A percentile compares a stretch with the other conserved stretches of the same genome.
phyloP scores from a whole-genome alignment of 495 filamentous ascomycete species.

The Trichoderma asperelloides region DNA sequence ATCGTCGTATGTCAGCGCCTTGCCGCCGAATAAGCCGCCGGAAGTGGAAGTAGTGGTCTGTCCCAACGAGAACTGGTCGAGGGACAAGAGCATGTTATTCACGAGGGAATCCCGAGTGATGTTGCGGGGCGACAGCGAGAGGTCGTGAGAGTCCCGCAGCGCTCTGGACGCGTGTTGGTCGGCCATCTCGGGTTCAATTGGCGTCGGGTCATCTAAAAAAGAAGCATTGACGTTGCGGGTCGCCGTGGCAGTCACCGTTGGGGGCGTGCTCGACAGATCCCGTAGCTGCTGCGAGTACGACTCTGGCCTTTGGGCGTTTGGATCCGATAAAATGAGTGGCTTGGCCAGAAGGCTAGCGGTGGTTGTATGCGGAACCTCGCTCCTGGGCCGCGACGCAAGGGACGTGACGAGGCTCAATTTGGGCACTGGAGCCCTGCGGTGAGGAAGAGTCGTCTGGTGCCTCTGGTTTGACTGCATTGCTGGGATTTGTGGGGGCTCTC shows the following conservation, averaged over 20 bases:
- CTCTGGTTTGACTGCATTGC: background rate
- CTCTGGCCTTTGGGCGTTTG: slow-evolving; percentile 5
- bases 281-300: background rate
- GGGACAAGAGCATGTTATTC: slow-evolving; percentile 83
- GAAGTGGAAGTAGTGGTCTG: slow-evolving; percentile 28
- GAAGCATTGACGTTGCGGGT: slow-evolving; percentile 8
- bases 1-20: slow-evolving; percentile 13
- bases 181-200: slow-evolving; percentile 9
- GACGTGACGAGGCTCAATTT: slow-evolving; percentile 8
- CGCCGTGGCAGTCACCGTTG: background rate
- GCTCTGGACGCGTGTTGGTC: background rate
- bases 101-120: slow-evolving; percentile 79
- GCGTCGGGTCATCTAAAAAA: slow-evolving; percentile 8
- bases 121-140: slow-evolving; percentile 67
- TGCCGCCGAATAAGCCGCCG: slow-evolving; percentile 12
- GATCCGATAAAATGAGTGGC: slow-evolving; percentile 3
- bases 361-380: slow-evolving; percentile 4
- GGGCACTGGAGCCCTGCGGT: background rate
- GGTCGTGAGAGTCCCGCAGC: slow-evolving; percentile 72
- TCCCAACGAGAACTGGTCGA: slow-evolving; percentile 65
- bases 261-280: background rate
- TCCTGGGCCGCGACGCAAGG: slow-evolving; percentile 7
- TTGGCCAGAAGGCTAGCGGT: slow-evolving; percentile 1
- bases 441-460: background rate
- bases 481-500: background rate